Evolutionary conservation across 1,284 basidiomycete genomes (phyloP).

Genomic region (Pholiota adiposa): DNA sequence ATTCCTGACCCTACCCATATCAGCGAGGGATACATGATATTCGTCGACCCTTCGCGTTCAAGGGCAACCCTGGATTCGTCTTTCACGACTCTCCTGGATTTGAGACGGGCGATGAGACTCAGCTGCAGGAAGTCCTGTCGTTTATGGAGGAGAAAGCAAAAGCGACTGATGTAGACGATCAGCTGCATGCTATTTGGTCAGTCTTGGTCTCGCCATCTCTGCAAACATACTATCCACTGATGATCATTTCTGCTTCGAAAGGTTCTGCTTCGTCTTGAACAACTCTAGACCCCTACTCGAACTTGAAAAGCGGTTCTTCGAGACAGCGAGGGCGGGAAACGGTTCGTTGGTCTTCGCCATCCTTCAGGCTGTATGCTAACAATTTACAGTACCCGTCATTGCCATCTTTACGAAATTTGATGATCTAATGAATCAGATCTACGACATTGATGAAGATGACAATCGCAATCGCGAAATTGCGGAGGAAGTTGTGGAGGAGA

Average conservation of each 20-base stretch:
- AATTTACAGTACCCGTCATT: neutral
- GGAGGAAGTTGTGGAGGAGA: neutral
- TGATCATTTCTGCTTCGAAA: neutral
- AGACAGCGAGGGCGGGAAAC: conserved; percentile 20
- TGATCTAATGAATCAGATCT: neutral
- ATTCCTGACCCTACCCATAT: too few relatives aligned
- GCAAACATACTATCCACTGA: neutral
- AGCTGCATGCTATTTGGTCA: conserved; percentile 33
- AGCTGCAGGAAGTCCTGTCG: conserved; percentile 22
- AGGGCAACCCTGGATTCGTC: conserved; percentile 27
- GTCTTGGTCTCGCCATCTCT: neutral
- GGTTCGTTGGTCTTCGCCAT: conserved; percentile 9
- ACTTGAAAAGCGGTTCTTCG: conserved; percentile 28
- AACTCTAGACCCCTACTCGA: conserved; percentile 22
- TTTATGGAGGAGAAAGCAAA: conserved; percentile 23
- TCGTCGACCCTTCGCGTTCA: conserved; percentile 21
- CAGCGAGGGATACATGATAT: conserved; percentile 32
- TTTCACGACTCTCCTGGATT: conserved; percentile 33
- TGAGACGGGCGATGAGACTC: conserved; percentile 24
- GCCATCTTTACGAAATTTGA: neutral
- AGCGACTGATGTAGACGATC: conserved; percentile 19
- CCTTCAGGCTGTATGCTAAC: neutral
- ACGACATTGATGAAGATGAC: neutral
- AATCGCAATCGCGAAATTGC: neutral
- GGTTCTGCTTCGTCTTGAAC: conserved; percentile 27